Conservation (phyloP, 225 moss, liverwort and hornwort genomes). For the Antitrichia curtipendula region DNA sequence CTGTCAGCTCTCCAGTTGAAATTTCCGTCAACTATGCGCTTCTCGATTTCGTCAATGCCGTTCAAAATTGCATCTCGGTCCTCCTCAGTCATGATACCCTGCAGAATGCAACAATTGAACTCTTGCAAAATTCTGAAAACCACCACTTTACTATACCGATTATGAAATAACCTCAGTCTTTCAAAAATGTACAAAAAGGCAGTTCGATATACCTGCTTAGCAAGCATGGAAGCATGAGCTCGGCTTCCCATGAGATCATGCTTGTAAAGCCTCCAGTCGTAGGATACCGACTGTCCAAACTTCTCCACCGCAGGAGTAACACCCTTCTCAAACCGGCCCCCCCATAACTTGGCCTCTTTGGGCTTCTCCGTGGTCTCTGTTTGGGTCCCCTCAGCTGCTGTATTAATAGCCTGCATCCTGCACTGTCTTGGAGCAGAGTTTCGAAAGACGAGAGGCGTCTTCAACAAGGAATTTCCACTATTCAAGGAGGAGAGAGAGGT, state of each 20-base stretch:
- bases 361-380: constrained; percentile 9
- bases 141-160: not conserved
- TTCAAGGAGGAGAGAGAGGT: not conserved
- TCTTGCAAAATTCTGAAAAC: not conserved
- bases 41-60: constrained; percentile 73
- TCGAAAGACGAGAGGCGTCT: not conserved
- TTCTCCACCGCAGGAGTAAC: constrained; percentile 88
- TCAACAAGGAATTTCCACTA: not conserved
- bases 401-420: not conserved
- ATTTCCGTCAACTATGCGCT: constrained; percentile 59
- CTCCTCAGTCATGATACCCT: constrained; percentile 68
- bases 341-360: constrained; percentile 90
- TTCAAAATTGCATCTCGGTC: constrained; percentile 65
- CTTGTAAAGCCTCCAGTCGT: constrained; percentile 79
- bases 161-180: not conserved
- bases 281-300: constrained; percentile 92
- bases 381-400: not conserved
- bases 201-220: constrained; percentile 56
- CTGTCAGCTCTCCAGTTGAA: constrained; percentile 96
- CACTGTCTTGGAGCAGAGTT: not conserved
- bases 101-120: not conserved
- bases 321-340: constrained; percentile 86
- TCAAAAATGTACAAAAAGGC: not conserved
- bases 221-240: constrained; percentile 92
- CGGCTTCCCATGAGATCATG: constrained; percentile 91